Base-by-base conservation (phyloP, 768 basidiomycete genomes). In the Cubamyces lactineus region DNA sequence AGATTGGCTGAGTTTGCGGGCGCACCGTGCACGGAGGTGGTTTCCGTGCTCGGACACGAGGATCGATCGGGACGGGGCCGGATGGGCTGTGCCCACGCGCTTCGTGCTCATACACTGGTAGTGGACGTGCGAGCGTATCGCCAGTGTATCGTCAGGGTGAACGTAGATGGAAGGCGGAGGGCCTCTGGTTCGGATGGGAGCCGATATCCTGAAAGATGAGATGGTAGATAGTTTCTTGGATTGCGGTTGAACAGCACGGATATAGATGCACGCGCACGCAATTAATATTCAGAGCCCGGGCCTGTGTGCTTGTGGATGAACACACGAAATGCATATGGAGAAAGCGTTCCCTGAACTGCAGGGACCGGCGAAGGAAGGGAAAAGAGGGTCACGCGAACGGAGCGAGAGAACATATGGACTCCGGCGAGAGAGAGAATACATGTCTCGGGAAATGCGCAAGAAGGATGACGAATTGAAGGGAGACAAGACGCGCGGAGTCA, bases 11-110 rank as follows among this genome's bases (percentile, higher is more conserved):
- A 48, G 45, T 61, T 55, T 55, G 40, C 11, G 47, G 40, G 60
- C 19, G 11, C 28, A 28, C 28, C 28, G 28, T 28, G 28, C 49
- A 13, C n/a, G 26, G 51, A n/a, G n/a, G 30, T n/a, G 17, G 30
- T 28, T 38, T 16, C 30, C 28, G 19, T 5, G 17, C 24, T 26
- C 42, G 47, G 15, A 52, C 61, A 62, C 61, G 61, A 43, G 61
- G 61, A 62, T 62, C 61, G 61, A 62, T 62, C 55, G 61, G 54
- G 61, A 57, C 41, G 61, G 34, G 30, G 17, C 30, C 40, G 57
- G 41, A 26, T 23, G 19, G 13, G 56, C 21, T 2, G 19, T 39
- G 54, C 21, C 13, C 17, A 6, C 45, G 38, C 38, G 19, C 48
- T 7, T 9, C 19, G 19, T 43, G 23, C 45, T 24, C n/a, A 51